Conservation (phyloP, 352 stramenopile genomes). For the Phytopythium montanum region DNA sequence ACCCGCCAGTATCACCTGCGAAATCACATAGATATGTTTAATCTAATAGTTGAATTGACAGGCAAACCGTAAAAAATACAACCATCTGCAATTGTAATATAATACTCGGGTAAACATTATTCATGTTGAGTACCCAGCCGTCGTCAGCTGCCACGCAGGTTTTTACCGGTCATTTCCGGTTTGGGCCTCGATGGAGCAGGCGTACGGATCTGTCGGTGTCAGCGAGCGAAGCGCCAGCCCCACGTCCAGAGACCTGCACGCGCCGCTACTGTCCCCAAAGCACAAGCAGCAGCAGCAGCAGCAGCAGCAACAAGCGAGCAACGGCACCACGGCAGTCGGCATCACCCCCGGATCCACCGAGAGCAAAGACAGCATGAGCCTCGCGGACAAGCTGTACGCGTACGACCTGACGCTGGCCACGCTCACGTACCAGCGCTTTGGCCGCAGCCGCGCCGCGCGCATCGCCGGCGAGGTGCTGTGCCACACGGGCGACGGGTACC, state of each 20-base stretch:
- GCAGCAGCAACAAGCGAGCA: not conserved
- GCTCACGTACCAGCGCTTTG: conserved; percentile 66
- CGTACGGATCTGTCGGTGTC: not conserved
- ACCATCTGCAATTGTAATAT: too few relatives aligned
- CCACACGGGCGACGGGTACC: conserved; percentile 75
- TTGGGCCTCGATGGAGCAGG: not conserved
- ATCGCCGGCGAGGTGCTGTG: conserved; percentile 75
- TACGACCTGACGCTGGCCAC: conserved; percentile 76
- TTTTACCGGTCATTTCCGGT: conserved; percentile 1
- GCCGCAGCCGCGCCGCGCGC: conserved; percentile 30
- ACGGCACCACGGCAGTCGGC: not conserved
- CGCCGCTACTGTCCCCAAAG: conserved; percentile 1
- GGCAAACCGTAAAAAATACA: too few relatives aligned
- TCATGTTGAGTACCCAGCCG: too few relatives aligned
- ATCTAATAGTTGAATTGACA: too few relatives aligned
- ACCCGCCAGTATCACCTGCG: too few relatives aligned
- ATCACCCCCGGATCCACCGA: not conserved
- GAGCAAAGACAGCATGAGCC: conserved; percentile 29
- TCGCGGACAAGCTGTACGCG: conserved; percentile 60
- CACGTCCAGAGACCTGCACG: not conserved
- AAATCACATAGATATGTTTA: too few relatives aligned
- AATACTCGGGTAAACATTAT: too few relatives aligned
- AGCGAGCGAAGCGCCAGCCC: not conserved
- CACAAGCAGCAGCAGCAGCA: not conserved
- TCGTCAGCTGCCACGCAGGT: too few relatives aligned